Evolutionary conservation across 192 early-diverging fungal species (phyloP).

Genomic region (Backusella mclennaniae): DNA sequence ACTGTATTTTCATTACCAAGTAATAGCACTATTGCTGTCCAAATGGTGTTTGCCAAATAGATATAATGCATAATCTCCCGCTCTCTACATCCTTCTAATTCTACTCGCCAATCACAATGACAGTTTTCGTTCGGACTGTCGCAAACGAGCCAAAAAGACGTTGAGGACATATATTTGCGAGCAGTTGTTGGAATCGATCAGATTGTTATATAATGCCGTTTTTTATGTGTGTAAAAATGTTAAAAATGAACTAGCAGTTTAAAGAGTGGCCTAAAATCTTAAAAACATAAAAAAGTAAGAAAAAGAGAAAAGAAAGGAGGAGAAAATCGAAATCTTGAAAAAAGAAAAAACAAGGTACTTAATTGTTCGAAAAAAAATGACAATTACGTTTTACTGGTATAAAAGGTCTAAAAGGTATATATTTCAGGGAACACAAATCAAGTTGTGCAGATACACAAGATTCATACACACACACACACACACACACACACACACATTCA

Average conservation of each 20-base stretch:
- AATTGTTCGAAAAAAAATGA: background rate
- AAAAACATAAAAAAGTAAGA: background rate
- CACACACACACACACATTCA: no score
- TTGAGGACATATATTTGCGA: background rate
- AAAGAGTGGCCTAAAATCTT: background rate
- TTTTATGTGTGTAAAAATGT: background rate
- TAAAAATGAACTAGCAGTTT: background rate
- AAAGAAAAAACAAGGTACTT: background rate
- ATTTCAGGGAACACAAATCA: no score
- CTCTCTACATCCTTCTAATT: slow-evolving; percentile 9
- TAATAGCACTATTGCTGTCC: background rate
- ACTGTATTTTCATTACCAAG: slow-evolving; percentile 18
- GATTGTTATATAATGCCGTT: background rate
- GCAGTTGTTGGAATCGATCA: background rate
- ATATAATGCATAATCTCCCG: slow-evolving; percentile 2
- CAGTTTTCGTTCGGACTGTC: slow-evolving; percentile 12
- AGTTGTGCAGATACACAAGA: no score
- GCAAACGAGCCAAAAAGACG: slow-evolving; percentile 22
- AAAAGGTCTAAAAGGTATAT: background rate
- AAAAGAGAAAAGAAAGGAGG: background rate
- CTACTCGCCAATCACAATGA: slow-evolving; percentile 34
- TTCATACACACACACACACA: no score
- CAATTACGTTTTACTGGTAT: background rate
- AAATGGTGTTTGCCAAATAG: slow-evolving; percentile 9
- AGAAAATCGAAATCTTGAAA: background rate